These are phyloP conservation scores for Globisporangium rhizosaccharum DNA, from an alignment of 352 stramenopile species.

Conservation along the genomic window DNA sequence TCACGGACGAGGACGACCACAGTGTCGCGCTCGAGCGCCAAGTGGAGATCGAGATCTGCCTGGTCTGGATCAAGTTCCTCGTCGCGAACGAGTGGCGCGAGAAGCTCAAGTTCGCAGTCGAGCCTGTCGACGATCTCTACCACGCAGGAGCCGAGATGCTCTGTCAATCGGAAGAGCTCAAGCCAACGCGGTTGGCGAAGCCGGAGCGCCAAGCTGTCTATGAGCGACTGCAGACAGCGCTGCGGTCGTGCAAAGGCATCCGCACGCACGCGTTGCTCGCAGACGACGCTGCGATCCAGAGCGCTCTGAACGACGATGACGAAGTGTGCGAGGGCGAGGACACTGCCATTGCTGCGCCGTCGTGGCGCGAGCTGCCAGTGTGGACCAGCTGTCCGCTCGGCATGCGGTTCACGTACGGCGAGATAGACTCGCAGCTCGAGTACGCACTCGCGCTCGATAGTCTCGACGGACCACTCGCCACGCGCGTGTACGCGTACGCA, in stretches of 20 bases:
- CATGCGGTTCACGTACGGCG: slow-evolving; percentile 28
- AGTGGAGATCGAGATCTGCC: slow-evolving; percentile 27
- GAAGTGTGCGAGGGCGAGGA: background rate
- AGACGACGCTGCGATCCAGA: slow-evolving; percentile 19
- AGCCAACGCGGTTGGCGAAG: slow-evolving; percentile 2
- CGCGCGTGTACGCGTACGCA: slow-evolving; percentile 22
- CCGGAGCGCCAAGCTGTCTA: slow-evolving; percentile 9
- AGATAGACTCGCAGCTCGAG: slow-evolving; percentile 19
- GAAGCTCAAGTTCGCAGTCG: slow-evolving; percentile 49
- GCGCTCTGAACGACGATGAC: background rate
- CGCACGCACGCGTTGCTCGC: slow-evolving; percentile 35
- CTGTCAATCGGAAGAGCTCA: slow-evolving; percentile 23
- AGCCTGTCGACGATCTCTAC: slow-evolving; percentile 59
- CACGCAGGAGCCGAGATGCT: slow-evolving; percentile 54
- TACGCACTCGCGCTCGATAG: slow-evolving; percentile 49
- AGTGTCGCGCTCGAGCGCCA: background rate
- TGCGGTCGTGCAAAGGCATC: slow-evolving; percentile 46
- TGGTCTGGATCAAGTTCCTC: slow-evolving; percentile 63
- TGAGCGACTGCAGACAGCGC: slow-evolving; percentile 27
- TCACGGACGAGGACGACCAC: slow-evolving; percentile 4
- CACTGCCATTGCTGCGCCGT: background rate
- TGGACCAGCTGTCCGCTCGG: slow-evolving; percentile 48
- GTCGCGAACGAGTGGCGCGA: slow-evolving; percentile 64
- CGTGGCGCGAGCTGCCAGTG: slow-evolving; percentile 30
- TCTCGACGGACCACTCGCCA: slow-evolving; percentile 21